Evolutionary conservation across 163 green algal genomes (phyloP).

Genomic region (Chlamydomonas reinhardtii): DNA sequence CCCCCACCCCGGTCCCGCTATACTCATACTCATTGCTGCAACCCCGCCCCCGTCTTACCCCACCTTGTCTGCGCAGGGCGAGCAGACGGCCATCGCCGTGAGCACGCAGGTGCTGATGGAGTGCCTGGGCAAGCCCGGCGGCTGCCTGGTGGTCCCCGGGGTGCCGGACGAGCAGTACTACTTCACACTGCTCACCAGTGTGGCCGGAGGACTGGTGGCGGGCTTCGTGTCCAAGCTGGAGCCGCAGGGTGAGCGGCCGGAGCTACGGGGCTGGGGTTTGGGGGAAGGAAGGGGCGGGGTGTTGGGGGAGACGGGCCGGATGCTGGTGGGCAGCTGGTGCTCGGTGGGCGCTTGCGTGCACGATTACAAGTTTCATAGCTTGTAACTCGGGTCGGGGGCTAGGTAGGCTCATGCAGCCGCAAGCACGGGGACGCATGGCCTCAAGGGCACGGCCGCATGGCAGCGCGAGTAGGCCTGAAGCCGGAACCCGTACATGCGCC

Average conservation of each 20-base stretch:
- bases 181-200: slow-evolving; percentile 73
- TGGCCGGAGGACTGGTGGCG: slow-evolving; percentile 77
- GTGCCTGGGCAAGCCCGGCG: slow-evolving; percentile 67
- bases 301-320: not conserved
- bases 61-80: slow-evolving; percentile 67
- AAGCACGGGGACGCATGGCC: too few species aligned
- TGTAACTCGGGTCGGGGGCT: too few species aligned
- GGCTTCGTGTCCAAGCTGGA: slow-evolving; percentile 69
- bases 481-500: too few species aligned
- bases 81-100: slow-evolving; percentile 65
- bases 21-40: too few species aligned
- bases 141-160: slow-evolving; percentile 73
- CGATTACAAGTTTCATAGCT: too few species aligned
- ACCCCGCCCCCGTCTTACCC: too few species aligned
- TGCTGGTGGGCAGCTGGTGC: too few species aligned
- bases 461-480: too few species aligned
- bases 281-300: too few species aligned
- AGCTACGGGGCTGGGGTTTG: not conserved
- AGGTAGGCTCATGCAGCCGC: too few species aligned
- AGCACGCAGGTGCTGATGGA: slow-evolving; percentile 63
- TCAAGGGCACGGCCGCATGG: not conserved
- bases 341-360: too few species aligned
- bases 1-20: too few species aligned
- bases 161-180: slow-evolving; percentile 76
- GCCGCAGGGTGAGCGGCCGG: slow-evolving; percentile 66